Base-by-base conservation (phyloP, 345 rosid genomes). In the Gossypium anomalum region DNA sequence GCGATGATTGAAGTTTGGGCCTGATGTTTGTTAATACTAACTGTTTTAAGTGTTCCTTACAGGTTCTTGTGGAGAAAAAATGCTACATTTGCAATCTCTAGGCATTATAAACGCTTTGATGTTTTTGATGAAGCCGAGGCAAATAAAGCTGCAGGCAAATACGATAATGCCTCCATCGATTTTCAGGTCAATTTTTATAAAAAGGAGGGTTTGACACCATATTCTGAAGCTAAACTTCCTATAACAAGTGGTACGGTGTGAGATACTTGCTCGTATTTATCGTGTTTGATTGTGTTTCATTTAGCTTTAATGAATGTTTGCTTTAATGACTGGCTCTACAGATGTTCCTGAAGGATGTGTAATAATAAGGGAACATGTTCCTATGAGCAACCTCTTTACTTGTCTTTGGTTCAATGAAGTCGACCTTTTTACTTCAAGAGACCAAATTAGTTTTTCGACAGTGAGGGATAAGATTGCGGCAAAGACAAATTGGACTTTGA, bases 301-400 rank as follows among this genome's bases (percentile, higher is more conserved):
- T 49, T 9, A 10, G 51, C 68, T 55, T 44, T 56, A 45, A 22
- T 63, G 53, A 57, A 70, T 2, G 64, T 79, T 22, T 43, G 7
- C 27, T 67, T 74, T 53, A 38, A 13, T 77, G 58, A 58, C 44
- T 81, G 79, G 67, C 23, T 73, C 73, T 87, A 84, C 89, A 96
- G 99, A 96, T 86, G 97, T 96, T 72, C 99, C 99, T 16, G 99
- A 96, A 85, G 99, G 99, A 45, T 96, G 99, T 66, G 99, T 96
- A 48, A 84, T 96, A 60, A 78, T 96, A 80, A 92, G 97, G 83
- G 99, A 96, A 85, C 99, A 96, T 78, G 85, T 90, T 74, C 97
- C 99, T 9, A 85, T 96, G 22, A 88, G 93, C 86, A 93, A 96
- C 85, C 93, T 93, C 71, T 89, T 96, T 56, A 82, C 92, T 51